Conservation (phyloP, 345 rosid genomes). For the Hibiscus syriacus region DNA sequence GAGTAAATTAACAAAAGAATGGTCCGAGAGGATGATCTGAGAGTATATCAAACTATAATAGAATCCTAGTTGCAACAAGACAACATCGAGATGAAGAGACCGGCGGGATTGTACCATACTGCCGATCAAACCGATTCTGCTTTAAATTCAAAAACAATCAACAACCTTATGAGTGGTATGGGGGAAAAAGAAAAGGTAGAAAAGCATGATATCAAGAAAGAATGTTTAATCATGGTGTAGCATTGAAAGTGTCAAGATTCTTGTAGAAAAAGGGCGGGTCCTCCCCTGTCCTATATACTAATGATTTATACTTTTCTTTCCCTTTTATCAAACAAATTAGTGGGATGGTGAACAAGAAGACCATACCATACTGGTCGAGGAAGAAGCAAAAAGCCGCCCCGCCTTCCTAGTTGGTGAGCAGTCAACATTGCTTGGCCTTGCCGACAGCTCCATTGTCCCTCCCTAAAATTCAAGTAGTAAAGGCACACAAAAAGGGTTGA, state of each 20-base stretch:
- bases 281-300: slow-evolving; percentile 14
- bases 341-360: slow-evolving; percentile 23
- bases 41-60: no score
- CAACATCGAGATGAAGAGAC: no score
- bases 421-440: slow-evolving; percentile 24
- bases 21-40: no score
- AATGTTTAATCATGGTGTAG: slow-evolving; percentile 18
- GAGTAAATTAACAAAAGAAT: no score
- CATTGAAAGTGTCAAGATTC: slow-evolving; percentile 41
- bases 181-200: slow-evolving; percentile 14
- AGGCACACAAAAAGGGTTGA: slow-evolving; percentile 11
- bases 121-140: no score
- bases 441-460: slow-evolving; percentile 25
- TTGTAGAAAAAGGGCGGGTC: slow-evolving; percentile 24
- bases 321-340: slow-evolving; percentile 20
- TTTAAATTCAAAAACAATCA: slow-evolving; percentile 22
- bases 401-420: slow-evolving; percentile 34
- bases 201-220: slow-evolving; percentile 2
- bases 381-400: not conserved
- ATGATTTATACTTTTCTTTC: slow-evolving; percentile 24
- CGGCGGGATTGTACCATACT: no score
- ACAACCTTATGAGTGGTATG: slow-evolving; percentile 15
- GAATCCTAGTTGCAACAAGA: no score
- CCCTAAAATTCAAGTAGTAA: slow-evolving; percentile 19
- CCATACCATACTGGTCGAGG: slow-evolving; percentile 29